Evolutionary conservation across 2,329 filamentous ascomycete genomes (phyloP).

Genomic region (Teratosphaeria zuluensis): DNA sequence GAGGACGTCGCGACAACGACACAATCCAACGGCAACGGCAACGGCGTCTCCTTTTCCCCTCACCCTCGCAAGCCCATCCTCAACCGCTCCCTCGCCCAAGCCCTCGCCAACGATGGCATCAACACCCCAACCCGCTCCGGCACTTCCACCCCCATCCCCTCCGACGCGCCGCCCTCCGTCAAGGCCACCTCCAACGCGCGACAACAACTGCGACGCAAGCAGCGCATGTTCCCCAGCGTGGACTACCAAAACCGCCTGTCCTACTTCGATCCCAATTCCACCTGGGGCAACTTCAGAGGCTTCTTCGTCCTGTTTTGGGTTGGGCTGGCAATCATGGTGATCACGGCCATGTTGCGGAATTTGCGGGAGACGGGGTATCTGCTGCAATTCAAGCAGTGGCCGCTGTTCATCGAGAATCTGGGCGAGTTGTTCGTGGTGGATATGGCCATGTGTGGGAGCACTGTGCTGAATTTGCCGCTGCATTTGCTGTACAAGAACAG

Average conservation of each 20-base stretch:
- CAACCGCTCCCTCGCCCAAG: background rate
- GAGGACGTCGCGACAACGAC: background rate
- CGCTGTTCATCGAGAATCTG: slow-evolving; percentile 76
- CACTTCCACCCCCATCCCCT: slow-evolving; percentile 35
- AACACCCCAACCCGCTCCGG: background rate
- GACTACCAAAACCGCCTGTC: slow-evolving; percentile 85
- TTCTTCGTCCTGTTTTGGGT: slow-evolving; percentile 99
- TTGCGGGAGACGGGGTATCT: slow-evolving; percentile 88
- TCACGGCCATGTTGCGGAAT: slow-evolving; percentile 87
- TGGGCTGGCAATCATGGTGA: slow-evolving; percentile 88
- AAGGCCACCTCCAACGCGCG: slow-evolving; percentile 77
- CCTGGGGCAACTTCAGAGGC: slow-evolving; percentile 88
- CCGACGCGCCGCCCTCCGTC: slow-evolving; percentile 86
- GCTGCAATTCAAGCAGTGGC: slow-evolving; percentile 78
- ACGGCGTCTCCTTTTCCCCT: background rate
- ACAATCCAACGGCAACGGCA: background rate
- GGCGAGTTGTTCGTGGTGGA: slow-evolving; percentile 80
- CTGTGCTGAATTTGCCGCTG: slow-evolving; percentile 60
- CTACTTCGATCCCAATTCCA: slow-evolving; percentile 86
- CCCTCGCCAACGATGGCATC: background rate
- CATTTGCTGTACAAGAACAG: slow-evolving; percentile 57
- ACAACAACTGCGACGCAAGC: slow-evolving; percentile 59
- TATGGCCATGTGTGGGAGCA: slow-evolving; percentile 71
- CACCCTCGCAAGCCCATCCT: background rate
- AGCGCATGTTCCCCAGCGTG: slow-evolving; percentile 82